Evolutionary conservation across 2,329 filamentous ascomycete genomes (phyloP).

Genomic region (Tolypocladium pustulatum): DNA sequence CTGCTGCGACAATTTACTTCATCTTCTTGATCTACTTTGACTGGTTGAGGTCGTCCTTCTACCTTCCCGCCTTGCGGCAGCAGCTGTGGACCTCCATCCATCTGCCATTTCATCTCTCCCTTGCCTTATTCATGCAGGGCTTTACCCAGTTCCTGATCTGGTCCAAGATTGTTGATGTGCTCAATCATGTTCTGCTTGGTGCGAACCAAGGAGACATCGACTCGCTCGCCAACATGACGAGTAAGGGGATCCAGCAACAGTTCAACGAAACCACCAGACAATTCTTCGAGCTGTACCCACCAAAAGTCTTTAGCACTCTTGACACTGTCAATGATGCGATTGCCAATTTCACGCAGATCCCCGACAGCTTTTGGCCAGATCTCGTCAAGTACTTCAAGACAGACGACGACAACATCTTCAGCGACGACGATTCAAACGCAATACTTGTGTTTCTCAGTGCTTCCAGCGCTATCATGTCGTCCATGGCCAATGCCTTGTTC

Average conservation of each 20-base stretch:
- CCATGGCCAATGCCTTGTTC: slow-evolving; percentile 19
- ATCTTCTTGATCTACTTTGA: slow-evolving; percentile 42
- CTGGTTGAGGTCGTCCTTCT: slow-evolving; percentile 50
- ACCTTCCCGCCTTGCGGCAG: slow-evolving; percentile 46
- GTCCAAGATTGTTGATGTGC: slow-evolving; percentile 26
- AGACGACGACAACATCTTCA: neutral
- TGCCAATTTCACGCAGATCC: slow-evolving; percentile 15
- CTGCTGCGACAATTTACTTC: slow-evolving; percentile 30
- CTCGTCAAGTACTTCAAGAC: slow-evolving; percentile 6
- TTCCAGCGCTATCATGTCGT: slow-evolving; percentile 5
- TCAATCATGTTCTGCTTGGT: slow-evolving; percentile 9
- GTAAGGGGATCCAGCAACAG: slow-evolving; percentile 6
- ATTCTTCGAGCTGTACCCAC: slow-evolving; percentile 17
- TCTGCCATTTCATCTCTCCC: slow-evolving; percentile 52
- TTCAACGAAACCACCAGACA: slow-evolving; percentile 7
- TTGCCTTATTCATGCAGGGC: slow-evolving; percentile 55
- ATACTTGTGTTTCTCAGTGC: slow-evolving; percentile 2
- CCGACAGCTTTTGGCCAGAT: slow-evolving; percentile 16
- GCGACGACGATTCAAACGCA: neutral
- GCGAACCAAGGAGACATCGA: slow-evolving; percentile 5
- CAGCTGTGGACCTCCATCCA: slow-evolving; percentile 48
- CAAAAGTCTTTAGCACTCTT: slow-evolving; percentile 11
- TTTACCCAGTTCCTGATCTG: slow-evolving; percentile 45
- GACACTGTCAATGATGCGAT: slow-evolving; percentile 13
- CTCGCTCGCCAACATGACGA: slow-evolving; percentile 9